Evolutionary conservation across 768 basidiomycete species (phyloP).

Genomic region (Tephrocybe sp.): DNA sequence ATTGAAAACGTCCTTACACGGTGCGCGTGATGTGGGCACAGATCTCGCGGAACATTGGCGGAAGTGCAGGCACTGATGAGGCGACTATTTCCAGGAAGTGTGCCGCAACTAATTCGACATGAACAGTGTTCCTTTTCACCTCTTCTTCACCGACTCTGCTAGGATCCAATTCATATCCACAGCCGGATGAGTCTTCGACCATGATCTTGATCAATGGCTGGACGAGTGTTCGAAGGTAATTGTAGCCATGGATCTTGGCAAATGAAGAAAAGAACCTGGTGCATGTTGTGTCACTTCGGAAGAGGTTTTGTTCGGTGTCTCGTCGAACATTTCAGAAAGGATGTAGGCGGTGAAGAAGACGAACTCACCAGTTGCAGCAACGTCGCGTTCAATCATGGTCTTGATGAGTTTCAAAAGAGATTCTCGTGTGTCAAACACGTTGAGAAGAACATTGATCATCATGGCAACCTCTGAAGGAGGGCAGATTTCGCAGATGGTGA

Average conservation of each 20-base stretch:
- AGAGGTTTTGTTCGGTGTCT: slow-evolving; percentile 81
- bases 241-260: slow-evolving; percentile 87
- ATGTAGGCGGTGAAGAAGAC: not conserved
- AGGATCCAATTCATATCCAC: slow-evolving; percentile 79
- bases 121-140: slow-evolving; percentile 62
- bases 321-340: slow-evolving; percentile 10
- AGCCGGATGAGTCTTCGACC: slow-evolving; percentile 65
- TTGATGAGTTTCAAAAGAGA: slow-evolving; percentile 74
- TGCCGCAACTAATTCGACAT: slow-evolving; percentile 69
- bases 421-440: slow-evolving; percentile 78
- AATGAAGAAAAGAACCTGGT: slow-evolving; percentile 86
- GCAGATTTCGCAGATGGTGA: slow-evolving; percentile 87
- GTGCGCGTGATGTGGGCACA: slow-evolving; percentile 75
- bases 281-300: slow-evolving; percentile 85
- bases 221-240: slow-evolving; percentile 80
- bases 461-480: slow-evolving; percentile 77
- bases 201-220: slow-evolving; percentile 76
- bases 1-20: slow-evolving; percentile 52
- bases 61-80: slow-evolving; percentile 65
- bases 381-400: slow-evolving; percentile 82
- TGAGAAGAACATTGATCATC: slow-evolving; percentile 81
- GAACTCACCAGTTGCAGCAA: slow-evolving; percentile 65
- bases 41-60: slow-evolving; percentile 86
- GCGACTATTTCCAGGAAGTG: slow-evolving; percentile 75
- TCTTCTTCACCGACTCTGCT: slow-evolving; percentile 55